Percentiles rank a stretch among this genome's conserved stretches.
phyloP scores from a whole-genome alignment of 805 yeast species.

The Kuraishia cidri region DNA sequence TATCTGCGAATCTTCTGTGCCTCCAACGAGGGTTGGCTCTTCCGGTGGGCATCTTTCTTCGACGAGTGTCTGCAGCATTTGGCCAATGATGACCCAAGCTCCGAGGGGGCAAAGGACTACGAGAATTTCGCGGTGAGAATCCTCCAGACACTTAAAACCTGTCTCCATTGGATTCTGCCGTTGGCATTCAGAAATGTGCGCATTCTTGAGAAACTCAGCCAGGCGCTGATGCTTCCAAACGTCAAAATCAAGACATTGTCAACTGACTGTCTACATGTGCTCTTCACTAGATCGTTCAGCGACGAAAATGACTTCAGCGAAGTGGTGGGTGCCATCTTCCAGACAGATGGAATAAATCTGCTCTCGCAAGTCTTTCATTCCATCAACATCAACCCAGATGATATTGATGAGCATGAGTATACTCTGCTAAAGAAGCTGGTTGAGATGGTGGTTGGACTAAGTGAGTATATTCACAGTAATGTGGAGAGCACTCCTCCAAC shows the following conservation, averaged over 20 bases:
- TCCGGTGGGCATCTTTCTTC: slow-evolving; percentile 56
- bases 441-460: slow-evolving; percentile 83
- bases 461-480: slow-evolving; percentile 72
- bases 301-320: slow-evolving; percentile 63
- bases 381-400: slow-evolving; percentile 55
- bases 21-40: slow-evolving; percentile 79
- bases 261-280: slow-evolving; percentile 82
- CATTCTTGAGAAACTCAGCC: slow-evolving; percentile 54
- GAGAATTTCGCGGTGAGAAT: slow-evolving; percentile 49
- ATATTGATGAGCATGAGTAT: slow-evolving; percentile 64
- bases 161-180: slow-evolving; percentile 88
- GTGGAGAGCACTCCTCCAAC: slow-evolving; percentile 34
- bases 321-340: slow-evolving; percentile 73
- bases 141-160: slow-evolving; percentile 78
- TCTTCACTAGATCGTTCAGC: slow-evolving; percentile 72
- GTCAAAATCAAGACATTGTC: slow-evolving; percentile 72
- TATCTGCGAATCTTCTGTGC: slow-evolving; percentile 57
- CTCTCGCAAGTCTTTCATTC: slow-evolving; percentile 55
- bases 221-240: slow-evolving; percentile 45
- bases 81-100: slow-evolving; percentile 24
- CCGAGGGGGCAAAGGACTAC: slow-evolving; percentile 7
- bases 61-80: slow-evolving; percentile 30
- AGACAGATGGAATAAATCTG: slow-evolving; percentile 63
- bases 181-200: slow-evolving; percentile 59
- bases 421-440: slow-evolving; percentile 82